Evolutionary conservation across 1,284 basidiomycete genomes (phyloP).

Genomic region (Phlebopus sp.): DNA sequence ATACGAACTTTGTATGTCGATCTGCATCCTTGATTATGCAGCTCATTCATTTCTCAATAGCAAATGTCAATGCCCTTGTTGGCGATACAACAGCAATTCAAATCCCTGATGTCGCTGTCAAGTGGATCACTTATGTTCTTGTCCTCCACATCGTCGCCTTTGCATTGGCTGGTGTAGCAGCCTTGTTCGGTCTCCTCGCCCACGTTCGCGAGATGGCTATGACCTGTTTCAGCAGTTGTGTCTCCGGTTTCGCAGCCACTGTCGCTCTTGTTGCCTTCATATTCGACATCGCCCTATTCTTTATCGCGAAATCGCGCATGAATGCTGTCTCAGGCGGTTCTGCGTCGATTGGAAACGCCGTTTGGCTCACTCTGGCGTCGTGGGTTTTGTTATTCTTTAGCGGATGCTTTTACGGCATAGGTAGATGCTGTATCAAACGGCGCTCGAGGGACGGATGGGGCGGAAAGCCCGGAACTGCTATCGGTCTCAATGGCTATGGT

Average conservation of each 20-base stretch:
- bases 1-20: conserved; percentile 73
- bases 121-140: conserved; percentile 88
- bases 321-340: conserved; percentile 64
- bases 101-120: conserved; percentile 77
- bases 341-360: conserved; percentile 73
- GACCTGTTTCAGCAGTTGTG: conserved; percentile 78
- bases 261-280: conserved; percentile 79
- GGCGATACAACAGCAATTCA: conserved; percentile 59
- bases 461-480: conserved; percentile 28
- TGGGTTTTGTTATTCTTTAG: conserved; percentile 82
- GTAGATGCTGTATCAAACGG: conserved; percentile 73
- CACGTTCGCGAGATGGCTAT: conserved; percentile 84
- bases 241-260: conserved; percentile 75
- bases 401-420: conserved; percentile 80
- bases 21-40: background rate
- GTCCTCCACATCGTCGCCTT: conserved; percentile 87
- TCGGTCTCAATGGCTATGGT: conserved; percentile 36
- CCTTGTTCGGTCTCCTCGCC: conserved; percentile 78
- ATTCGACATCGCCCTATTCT: conserved; percentile 85
- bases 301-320: conserved; percentile 76
- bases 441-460: conserved; percentile 44
- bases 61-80: conserved; percentile 80
- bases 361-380: conserved; percentile 85
- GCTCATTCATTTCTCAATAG: conserved; percentile 12
- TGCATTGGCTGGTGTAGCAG: conserved; percentile 63